These are phyloP conservation scores for Malus orientalis DNA, from an alignment of 306 rosid species.

Conservation along the genomic window DNA sequence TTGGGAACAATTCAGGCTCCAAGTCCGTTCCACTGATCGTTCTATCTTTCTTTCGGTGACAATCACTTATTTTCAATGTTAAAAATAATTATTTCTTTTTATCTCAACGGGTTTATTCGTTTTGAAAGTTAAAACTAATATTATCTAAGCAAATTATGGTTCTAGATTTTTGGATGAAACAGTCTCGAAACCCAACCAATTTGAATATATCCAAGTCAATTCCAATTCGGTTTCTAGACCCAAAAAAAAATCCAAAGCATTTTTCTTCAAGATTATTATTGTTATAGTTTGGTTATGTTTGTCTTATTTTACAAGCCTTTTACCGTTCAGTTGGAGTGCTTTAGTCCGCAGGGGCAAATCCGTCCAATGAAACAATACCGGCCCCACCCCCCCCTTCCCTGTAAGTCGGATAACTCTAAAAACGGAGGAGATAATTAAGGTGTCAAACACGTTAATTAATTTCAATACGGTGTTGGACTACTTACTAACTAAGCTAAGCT, in stretches of 20 bases:
- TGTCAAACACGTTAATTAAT: constrained; percentile 21
- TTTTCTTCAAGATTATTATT: too few relatives aligned
- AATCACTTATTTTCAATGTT: neutral
- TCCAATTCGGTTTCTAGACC: too few relatives aligned
- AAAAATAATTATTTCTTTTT: too few relatives aligned
- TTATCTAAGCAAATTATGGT: neutral
- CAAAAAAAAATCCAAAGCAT: too few relatives aligned
- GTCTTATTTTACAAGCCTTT: neutral
- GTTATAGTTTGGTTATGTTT: neutral
- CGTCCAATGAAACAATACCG: neutral
- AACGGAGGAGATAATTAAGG: neutral
- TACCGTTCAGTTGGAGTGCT: neutral
- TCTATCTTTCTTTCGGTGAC: neutral
- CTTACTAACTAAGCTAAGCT: neutral
- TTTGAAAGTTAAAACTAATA: too few relatives aligned
- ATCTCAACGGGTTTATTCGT: neutral
- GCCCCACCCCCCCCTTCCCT: too few relatives aligned
- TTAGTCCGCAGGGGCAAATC: neutral
- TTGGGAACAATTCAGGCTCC: too few relatives aligned
- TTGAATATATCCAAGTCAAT: neutral
- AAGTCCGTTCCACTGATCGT: too few relatives aligned
- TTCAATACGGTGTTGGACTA: neutral
- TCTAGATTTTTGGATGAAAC: neutral
- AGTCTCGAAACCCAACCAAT: neutral
- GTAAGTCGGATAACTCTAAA: neutral